Conservation (phyloP, 208 protist genomes). For the Trypanosoma theileri region DNA sequence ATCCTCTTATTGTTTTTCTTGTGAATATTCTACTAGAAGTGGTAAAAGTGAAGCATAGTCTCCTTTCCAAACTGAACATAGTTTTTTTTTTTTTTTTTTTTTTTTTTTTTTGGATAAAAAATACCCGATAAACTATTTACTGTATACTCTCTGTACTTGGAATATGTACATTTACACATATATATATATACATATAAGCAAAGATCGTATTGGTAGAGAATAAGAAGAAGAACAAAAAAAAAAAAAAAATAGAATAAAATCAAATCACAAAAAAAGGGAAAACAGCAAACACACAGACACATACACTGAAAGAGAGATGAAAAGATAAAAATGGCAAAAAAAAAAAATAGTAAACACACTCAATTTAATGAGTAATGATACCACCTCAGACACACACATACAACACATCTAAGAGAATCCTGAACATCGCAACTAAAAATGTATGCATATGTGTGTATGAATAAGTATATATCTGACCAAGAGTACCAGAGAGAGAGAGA, state of each 20-base stretch:
- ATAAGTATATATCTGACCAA: no score
- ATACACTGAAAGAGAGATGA: not conserved
- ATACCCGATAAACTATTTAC: no score
- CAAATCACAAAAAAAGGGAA: conserved; percentile 1
- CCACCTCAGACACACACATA: no score
- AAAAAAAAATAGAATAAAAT: not conserved
- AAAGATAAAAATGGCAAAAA: not conserved
- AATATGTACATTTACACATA: conserved; percentile 7
- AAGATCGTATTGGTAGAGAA: not conserved
- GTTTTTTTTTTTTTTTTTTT: not conserved
- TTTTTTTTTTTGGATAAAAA: not conserved
- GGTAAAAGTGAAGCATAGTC: conserved; percentile 6
- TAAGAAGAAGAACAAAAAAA: not conserved
- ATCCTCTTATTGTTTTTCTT: no score
- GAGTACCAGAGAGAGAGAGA: no score
- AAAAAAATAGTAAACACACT: no score
- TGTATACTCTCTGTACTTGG: no score
- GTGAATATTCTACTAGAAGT: not conserved
- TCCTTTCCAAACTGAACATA: not conserved
- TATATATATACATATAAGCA: conserved; percentile 6
- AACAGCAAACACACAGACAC: conserved; percentile 3
- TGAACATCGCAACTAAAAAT: no score
- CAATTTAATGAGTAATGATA: no score
- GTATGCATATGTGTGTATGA: no score
- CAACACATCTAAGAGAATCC: no score